Conservation (phyloP, 2,329 filamentous ascomycete genomes). For the Aspergillus sp. region DNA sequence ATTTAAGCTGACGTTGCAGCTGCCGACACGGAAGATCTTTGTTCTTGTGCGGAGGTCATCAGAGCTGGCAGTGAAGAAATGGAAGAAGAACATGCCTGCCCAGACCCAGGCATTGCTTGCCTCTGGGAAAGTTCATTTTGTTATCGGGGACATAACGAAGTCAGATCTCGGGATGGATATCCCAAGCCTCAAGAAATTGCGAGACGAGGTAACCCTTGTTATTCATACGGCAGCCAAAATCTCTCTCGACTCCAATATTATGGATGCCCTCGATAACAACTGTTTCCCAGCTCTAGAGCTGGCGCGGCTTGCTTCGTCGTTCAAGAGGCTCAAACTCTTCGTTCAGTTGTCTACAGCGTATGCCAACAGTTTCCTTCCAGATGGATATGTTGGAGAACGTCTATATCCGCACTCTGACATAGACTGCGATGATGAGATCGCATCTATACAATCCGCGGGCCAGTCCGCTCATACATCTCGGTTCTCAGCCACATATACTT, state of each 20-base stretch:
- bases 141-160: constrained; percentile 29
- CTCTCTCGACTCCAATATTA: constrained; percentile 26
- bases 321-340: constrained; percentile 29
- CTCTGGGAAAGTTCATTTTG: constrained; percentile 28
- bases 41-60: constrained; percentile 27
- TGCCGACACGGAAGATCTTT: constrained; percentile 33
- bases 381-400: constrained; percentile 29
- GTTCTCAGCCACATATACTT: constrained; percentile 32
- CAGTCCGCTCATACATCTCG: constrained; percentile 17
- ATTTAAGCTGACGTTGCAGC: constrained; percentile 33
- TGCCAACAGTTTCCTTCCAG: constrained; percentile 32
- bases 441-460: constrained; percentile 20
- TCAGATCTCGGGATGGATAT: constrained; percentile 26
- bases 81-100: constrained; percentile 29
- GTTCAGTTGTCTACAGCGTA: constrained; percentile 34
- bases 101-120: constrained; percentile 27
- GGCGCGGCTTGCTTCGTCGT: constrained; percentile 26
- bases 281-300: constrained; percentile 32
- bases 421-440: constrained; percentile 30
- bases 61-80: constrained; percentile 27
- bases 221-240: constrained; percentile 37
- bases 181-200: constrained; percentile 17
- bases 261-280: constrained; percentile 31
- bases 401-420: constrained; percentile 23
- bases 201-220: constrained; percentile 31